These are phyloP conservation scores for Solanum microdontum DNA, from an alignment of 257 asterid genomes.

Conservation along the genomic window DNA sequence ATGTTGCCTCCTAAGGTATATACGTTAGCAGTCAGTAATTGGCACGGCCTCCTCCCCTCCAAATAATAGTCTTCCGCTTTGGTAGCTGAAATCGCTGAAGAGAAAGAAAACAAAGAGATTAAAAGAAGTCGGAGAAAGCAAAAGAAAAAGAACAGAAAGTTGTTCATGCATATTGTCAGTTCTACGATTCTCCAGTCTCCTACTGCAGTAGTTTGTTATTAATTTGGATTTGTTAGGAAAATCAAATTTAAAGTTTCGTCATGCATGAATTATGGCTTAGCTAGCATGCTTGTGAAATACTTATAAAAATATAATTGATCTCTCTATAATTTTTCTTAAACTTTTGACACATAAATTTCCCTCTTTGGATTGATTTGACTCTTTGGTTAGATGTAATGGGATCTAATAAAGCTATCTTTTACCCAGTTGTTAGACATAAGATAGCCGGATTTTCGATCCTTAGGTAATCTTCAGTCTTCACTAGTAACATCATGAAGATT, in stretches of 20 bases:
- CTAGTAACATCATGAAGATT: not conserved
- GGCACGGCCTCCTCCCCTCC: not conserved
- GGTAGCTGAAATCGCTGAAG: not conserved
- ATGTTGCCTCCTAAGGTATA: not conserved
- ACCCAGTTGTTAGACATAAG: not conserved
- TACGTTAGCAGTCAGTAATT: not conserved
- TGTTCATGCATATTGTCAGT: not conserved
- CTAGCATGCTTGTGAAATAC: not conserved
- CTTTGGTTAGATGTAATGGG: not conserved
- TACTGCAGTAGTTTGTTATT: not conserved
- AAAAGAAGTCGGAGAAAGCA: not conserved
- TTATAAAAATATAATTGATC: not conserved
- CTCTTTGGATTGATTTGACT: not conserved
- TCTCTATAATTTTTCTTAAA: not conserved
- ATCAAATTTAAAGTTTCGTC: not conserved
- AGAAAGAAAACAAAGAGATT: not conserved
- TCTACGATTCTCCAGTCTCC: not conserved
- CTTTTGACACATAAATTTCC: not conserved
- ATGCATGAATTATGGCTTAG: not conserved
- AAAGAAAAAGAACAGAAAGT: not conserved
- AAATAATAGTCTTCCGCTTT: not conserved
- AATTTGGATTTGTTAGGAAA: not conserved
- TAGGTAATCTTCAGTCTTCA: not conserved
- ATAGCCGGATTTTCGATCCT: not conserved
- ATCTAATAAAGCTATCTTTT: not conserved